Percentiles rank a stretch among this genome's conserved stretches.
Conservation (phyloP, 441 rosid species). For the Erysimum cheiri region DNA sequence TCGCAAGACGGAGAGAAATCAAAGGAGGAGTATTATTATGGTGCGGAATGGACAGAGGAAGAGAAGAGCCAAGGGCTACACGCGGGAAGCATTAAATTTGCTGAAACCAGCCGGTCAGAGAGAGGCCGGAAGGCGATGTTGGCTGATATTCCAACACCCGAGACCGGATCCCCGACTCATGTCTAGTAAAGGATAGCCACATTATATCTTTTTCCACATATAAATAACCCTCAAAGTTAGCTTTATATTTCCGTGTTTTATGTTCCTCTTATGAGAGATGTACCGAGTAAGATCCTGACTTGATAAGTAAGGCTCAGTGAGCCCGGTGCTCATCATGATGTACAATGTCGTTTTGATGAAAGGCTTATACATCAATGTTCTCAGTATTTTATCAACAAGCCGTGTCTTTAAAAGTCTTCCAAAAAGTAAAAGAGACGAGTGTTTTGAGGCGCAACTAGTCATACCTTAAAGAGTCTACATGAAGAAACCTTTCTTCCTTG, state of each 20-base stretch:
- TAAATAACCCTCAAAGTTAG: conserved; percentile 34
- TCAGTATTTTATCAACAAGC: conserved; percentile 7
- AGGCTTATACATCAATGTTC: conserved; percentile 32
- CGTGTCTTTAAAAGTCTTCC: not conserved
- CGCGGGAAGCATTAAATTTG: conserved; percentile 65
- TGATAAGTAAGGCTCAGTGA: conserved; percentile 41
- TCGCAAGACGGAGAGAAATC: conserved; percentile 49
- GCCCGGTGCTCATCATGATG: conserved; percentile 36
- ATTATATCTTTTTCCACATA: conserved; percentile 11
- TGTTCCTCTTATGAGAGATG: conserved; percentile 33
- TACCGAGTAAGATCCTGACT: conserved; percentile 41
- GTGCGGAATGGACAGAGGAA: conserved; percentile 64
- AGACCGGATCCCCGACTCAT: conserved; percentile 42
- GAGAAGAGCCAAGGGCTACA: conserved; percentile 64
- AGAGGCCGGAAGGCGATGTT: conserved; percentile 39
- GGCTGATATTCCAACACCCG: conserved; percentile 46
- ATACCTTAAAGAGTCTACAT: conserved; percentile 22
- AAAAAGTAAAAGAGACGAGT: conserved; percentile 20
- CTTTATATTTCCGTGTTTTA: conserved; percentile 23
- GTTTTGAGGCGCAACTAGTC: conserved; percentile 25
- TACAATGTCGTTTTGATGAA: conserved; percentile 28
- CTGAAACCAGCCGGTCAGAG: conserved; percentile 53
- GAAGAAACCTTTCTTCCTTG: conserved; percentile 7
- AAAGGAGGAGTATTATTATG: conserved; percentile 65
- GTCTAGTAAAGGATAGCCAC: conserved; percentile 36